These are phyloP conservation scores for Zoysia japonica DNA, from an alignment of 176 grass and related monocot genomes.

Conservation along the genomic window DNA sequence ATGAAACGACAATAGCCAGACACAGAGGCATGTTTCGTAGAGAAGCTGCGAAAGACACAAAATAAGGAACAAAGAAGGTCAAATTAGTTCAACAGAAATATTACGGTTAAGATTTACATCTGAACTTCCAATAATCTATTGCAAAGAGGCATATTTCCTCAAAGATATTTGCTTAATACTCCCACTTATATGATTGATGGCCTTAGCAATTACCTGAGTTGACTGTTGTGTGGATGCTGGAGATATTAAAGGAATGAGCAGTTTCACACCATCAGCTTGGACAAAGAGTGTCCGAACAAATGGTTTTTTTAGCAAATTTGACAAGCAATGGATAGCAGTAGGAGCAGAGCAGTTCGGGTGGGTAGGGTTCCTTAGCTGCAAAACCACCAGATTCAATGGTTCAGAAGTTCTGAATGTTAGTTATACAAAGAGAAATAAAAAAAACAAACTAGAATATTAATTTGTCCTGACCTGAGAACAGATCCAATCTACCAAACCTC, in stretches of 20 bases:
- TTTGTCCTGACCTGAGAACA: constrained; percentile 81
- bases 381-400: constrained; percentile 40
- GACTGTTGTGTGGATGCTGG: constrained; percentile 94
- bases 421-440: constrained; percentile 26
- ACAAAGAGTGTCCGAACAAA: constrained; percentile 85
- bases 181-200: constrained; percentile 24
- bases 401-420: constrained; percentile 18
- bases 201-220: constrained; percentile 65
- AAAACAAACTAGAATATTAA: constrained; percentile 26
- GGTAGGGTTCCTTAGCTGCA: constrained; percentile 83
- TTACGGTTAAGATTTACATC: not conserved
- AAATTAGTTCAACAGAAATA: constrained; percentile 32
- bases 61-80: constrained; percentile 20
- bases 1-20: constrained; percentile 97
- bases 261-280: constrained; percentile 80
- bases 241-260: constrained; percentile 84
- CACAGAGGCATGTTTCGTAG: constrained; percentile 94
- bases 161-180: constrained; percentile 13
- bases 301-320: constrained; percentile 67
- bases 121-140: constrained; percentile 3
- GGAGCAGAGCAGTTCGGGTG: constrained; percentile 75
- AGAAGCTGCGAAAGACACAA: constrained; percentile 70
- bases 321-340: constrained; percentile 67
- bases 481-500: constrained; percentile 79
- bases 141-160: constrained; percentile 16